Evolutionary conservation across 2,329 filamentous ascomycete genomes (phyloP).

Genomic region (Biscogniauxia sp.): DNA sequence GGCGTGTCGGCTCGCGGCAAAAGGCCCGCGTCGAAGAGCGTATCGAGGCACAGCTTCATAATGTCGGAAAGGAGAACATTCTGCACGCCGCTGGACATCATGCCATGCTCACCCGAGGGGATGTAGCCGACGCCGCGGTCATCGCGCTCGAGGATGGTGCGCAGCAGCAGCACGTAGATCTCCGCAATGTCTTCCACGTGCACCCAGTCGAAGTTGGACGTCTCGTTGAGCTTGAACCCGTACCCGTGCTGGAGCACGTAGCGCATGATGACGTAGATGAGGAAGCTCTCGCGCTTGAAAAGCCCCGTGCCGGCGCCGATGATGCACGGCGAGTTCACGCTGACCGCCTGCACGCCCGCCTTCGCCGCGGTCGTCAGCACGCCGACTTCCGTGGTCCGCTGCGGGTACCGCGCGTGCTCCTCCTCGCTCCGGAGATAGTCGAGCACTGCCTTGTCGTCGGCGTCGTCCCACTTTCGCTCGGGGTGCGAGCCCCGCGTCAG

Average conservation of each 20-base stretch:
- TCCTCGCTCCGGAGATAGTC: slow-evolving; percentile 17
- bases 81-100: not conserved
- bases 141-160: slow-evolving; percentile 6
- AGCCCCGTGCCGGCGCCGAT: slow-evolving; percentile 15
- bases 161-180: slow-evolving; percentile 15
- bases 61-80: not conserved
- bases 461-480: slow-evolving; percentile 14
- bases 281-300: slow-evolving; percentile 14
- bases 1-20: not conserved
- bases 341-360: slow-evolving; percentile 11
- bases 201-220: slow-evolving; percentile 15
- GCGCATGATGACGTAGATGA: slow-evolving; percentile 18
- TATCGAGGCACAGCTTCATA: not conserved
- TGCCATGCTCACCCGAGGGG: not conserved
- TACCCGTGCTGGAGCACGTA: slow-evolving; percentile 17
- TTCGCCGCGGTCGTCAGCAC: slow-evolving; percentile 11
- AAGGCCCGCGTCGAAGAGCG: not conserved
- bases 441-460: slow-evolving; percentile 2
- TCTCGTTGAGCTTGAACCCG: slow-evolving; percentile 16
- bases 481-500: slow-evolving; percentile 10
- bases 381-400: slow-evolving; percentile 17
- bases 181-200: slow-evolving; percentile 20
- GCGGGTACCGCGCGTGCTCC: slow-evolving; percentile 16
- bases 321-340: slow-evolving; percentile 16
- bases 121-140: not conserved